phyloP scores from a whole-genome alignment of 2,329 filamentous ascomycete genomes.

The Neonectria faginata region DNA sequence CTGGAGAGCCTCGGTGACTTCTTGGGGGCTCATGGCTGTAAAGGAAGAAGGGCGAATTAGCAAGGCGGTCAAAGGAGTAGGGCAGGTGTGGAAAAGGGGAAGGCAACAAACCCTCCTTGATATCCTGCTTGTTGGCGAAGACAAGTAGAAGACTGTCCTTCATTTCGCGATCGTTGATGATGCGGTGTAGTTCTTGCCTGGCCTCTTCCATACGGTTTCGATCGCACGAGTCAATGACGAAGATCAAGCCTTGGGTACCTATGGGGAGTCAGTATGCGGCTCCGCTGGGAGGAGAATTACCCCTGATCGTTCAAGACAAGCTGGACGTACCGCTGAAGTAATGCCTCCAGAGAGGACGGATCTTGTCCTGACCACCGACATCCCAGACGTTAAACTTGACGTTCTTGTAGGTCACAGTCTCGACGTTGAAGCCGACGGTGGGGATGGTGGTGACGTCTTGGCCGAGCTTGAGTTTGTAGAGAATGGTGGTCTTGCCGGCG shows the following conservation, averaged over 20 bases:
- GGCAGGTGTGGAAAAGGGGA: conserved; percentile 1
- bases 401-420: conserved; percentile 99
- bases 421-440: conserved; percentile 99
- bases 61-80: not conserved
- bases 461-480: conserved; percentile 98
- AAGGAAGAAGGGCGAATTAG: conserved; percentile 13
- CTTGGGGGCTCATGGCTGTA: conserved; percentile 80
- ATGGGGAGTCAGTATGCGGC: conserved; percentile 32
- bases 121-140: conserved; percentile 99
- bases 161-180: conserved; percentile 98
- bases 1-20: conserved; percentile 82
- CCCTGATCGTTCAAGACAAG: no score
- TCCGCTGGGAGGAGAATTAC: not conserved
- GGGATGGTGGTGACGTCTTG: conserved; percentile 99
- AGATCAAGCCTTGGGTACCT: conserved; percentile 98
- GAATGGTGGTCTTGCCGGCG: conserved; percentile 98
- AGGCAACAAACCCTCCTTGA: conserved; percentile 75
- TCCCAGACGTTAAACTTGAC: conserved; percentile 99
- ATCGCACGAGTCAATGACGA: conserved; percentile 97
- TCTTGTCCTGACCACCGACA: conserved; percentile 99
- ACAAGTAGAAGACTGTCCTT: conserved; percentile 94
- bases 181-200: conserved; percentile 91
- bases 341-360: conserved; percentile 95
- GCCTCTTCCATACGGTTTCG: conserved; percentile 92
- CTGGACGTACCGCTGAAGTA: conserved; percentile 80